Evolutionary conservation across 495 filamentous ascomycete genomes (phyloP), one percentile per base, ranked within the genome.

Genomic region (Podospora anserina): DNA sequence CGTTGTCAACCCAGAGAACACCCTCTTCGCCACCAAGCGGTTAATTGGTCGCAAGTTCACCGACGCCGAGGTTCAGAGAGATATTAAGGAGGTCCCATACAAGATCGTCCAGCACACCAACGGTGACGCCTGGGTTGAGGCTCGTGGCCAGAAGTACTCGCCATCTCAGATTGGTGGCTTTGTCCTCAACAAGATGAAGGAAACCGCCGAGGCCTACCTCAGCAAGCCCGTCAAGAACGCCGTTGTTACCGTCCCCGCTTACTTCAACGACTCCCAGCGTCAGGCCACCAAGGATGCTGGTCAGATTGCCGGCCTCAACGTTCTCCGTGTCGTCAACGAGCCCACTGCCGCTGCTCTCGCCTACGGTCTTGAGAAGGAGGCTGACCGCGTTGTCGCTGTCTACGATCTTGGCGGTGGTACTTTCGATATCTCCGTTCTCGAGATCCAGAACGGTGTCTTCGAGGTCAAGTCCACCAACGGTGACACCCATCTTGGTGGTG

Each of bases 401-500:
- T 97, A 96, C 84, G 95, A 99, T 89, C 86, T 99, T 70, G 95
- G 95, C 83, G 95, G 94, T 87, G 94, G 94, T 87, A 97, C 94
- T 75, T 97, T 97, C 81, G 94, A 97, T 92, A 95, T 97, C 80
- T 97, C 94, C 61, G 89, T 97, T 68, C 88, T 97, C 49, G 94
- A 97, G 83, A 97, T 97, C 78, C 94, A 97, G 85, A 93, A 92
- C 82, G 94, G 94, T 76, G 94, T 97, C 56, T 97, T 97, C 80
- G 94, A 97, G 84, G 94, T 97, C 78, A 97, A 97, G 87, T 96
- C 94, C 18, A 97, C 94, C 84, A 97, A 97, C 81, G 94, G 94
- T 87, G 94, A 97, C 76, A 97, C 94, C 70, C 94, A 97, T 83
- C 87, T 97, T 72, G 94, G 94, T 87, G 94, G 94, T 81, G 94